Base-by-base conservation (phyloP, 2,329 filamentous ascomycete genomes). In the Pyricularia grisea region DNA sequence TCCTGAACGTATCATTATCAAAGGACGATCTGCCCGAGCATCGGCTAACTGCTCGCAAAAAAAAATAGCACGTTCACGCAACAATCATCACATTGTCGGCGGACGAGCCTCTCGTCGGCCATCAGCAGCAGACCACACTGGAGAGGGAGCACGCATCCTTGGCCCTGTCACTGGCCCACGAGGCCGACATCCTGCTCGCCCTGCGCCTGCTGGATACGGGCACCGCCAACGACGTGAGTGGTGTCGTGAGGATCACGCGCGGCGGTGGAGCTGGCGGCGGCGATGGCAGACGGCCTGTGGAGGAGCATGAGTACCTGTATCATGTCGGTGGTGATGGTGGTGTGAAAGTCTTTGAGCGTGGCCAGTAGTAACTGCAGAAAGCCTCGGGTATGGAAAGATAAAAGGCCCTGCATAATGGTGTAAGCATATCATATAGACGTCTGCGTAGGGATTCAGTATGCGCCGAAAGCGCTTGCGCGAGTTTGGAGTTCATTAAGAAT, bases 201-300 rank as follows among this genome's bases (percentile, higher is more conserved):
- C 80, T 95, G 70, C 84, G 94, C 68, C 84, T 90, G 75, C 78
- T 98, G 71, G 93, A 97, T 75, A 97, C 93, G 0, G 94, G 94
- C 0, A 89, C 89, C n/a, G 94, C 94, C 71, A 90, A 86, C 76
- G 94, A 97, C 79, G 92, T 98, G 36, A 97, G 92, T 79, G 94
- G 94, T 2, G 93, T 97, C 63, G 75, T 97, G 71, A 86, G 93
- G 72, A 83, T 95, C 67, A 94, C 91, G 23, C 83, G 84, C 64
- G 89, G 89, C 3, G 80, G 78, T 20, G 76, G 75, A 28, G 10
- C 42, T 55, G 75, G 73, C 61, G 71, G 70, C 7, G 25, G 12
- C 17, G 10, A 55, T 28, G 66, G 30, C 2, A 60, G 31, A 5
- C 7, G 20, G n/a, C 72, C 11, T 74, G 75, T 81, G 1, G 84